Evolutionary conservation across 169 alveolate species (phyloP), one percentile per base, ranked within the genome.

Genomic region (Haemoproteus tartakovskyi): DNA sequence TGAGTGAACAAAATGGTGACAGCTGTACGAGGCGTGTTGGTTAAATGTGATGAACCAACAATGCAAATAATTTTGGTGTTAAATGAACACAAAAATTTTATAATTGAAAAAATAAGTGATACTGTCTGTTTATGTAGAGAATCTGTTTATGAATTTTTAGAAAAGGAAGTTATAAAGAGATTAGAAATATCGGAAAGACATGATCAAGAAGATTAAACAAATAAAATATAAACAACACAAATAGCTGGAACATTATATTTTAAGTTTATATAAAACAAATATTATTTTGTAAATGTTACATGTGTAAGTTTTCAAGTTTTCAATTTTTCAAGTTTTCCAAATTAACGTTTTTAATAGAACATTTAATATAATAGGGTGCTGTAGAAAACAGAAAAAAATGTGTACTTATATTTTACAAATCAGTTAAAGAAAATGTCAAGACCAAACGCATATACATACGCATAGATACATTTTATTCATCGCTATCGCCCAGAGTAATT

Each of bases 21-120:
- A 37, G 87, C 79, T 47, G 51, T 79, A 26, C 60, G 56, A 46
- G 87, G 87, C 36, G 87, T 79, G 16, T 59, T 62, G 54, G 82
- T 62, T 45, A 79, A 62, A 52, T 62, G 82, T 30, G 93, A 88
- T 54, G 90, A 89, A 21, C 93, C 93, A 22, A 86, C 91, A 1
- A 88, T 88, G 93, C 90, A 86, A 80, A 88, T 88, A 38, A 81
- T 88, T 48, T 64, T 79, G 33, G 89, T 86, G 16, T 82, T 88
- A 33, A 88, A 88, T 80, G 90, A 85, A 74, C 81, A 70, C 36
- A 78, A 79, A 57, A 87, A 88, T 60, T 88, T 88, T 78, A 78
- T 88, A 27, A 88, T 88, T 30, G 93, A 88, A 52, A 89, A 88
- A 62, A 85, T 88, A 45, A 88, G 88, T 62, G 93, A 88, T 19